These are phyloP conservation scores for Myxozyma melibiosi DNA, from an alignment of 805 yeast species.

Conservation along the genomic window DNA sequence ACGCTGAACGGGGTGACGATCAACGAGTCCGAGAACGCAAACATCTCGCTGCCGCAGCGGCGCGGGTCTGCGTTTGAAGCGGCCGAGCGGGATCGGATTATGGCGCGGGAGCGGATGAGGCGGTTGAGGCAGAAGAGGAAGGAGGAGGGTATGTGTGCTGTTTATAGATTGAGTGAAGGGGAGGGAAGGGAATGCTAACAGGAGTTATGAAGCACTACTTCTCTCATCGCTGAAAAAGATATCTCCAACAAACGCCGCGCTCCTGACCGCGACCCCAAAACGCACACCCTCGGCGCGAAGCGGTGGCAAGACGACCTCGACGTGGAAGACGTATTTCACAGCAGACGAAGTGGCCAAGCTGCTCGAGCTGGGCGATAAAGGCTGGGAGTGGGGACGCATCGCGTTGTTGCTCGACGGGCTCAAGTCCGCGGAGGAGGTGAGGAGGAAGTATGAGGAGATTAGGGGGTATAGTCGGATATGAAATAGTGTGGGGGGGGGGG, in stretches of 20 bases:
- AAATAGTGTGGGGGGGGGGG: background rate
- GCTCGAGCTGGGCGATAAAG: conserved; percentile 22
- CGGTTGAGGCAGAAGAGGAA: conserved; percentile 26
- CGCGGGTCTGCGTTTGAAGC: conserved; percentile 27
- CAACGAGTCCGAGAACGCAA: conserved; percentile 21
- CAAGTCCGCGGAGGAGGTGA: conserved; percentile 27
- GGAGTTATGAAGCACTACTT: conserved; percentile 8
- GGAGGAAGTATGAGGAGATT: conserved; percentile 25
- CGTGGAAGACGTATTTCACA: conserved; percentile 24
- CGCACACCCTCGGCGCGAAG: background rate
- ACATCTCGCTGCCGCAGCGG: conserved; percentile 28
- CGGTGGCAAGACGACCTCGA: conserved; percentile 16
- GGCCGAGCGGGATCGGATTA: conserved; percentile 23
- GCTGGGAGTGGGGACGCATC: conserved; percentile 29
- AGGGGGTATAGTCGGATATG: conserved; percentile 15
- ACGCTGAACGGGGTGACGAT: conserved; percentile 24
- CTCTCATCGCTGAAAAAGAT: conserved; percentile 16
- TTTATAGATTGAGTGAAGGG: background rate
- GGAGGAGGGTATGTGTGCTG: conserved; percentile 18
- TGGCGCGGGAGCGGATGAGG: conserved; percentile 33
- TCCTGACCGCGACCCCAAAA: background rate
- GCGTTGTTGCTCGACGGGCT: conserved; percentile 27
- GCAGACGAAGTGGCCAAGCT: conserved; percentile 18
- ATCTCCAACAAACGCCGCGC: conserved; percentile 19
- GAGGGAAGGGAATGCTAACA: background rate